Base-by-base conservation (phyloP, 768 basidiomycete species). In the Dioszegia aurantiaca region DNA sequence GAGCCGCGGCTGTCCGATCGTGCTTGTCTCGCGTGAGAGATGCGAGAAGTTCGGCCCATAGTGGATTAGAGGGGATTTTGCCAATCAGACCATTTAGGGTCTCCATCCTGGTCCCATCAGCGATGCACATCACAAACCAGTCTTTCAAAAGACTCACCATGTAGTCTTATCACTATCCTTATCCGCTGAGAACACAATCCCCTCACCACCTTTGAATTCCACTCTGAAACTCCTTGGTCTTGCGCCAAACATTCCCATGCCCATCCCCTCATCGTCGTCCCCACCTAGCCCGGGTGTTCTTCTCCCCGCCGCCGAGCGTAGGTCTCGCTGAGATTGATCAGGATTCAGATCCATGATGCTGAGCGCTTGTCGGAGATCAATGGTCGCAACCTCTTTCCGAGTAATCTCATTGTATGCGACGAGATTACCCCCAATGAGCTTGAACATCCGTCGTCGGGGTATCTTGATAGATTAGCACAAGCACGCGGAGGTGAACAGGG, bases 321-420 rank as follows among this genome's bases (percentile, higher is more conserved):
- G n/a, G 23, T 53, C 51, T 27, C 51, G 19, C 26, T 40, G 51
- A 54, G 47, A 19, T 58, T 67, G 58, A 60, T 61, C 26, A 0
- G 54, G 63, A 55, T 88, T 85, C 55, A 88, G 84, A 70, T 93
- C 90, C 63, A 87, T 84, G 2, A 94, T 83, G 0, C 81, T 79
- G 10, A 85, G 78, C 4, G 89, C 90, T 73, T 90, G 87, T 77
- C 87, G 87, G 40, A 95, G 80, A 74, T 92, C 89, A 62, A 94
- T 93, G n/a, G 88, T 90, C 3, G 88, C 84, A 0, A 85, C 92
- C 1, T 87, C 86, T 63, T 85, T 88, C 81, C 89, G 91, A 26
- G 92, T 95, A 9, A 94, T 85, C 70, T 93, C 89, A 69, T 90
- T 95, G 78, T 88, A 92, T 0, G 92, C 90, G 41, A 95, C 82